Percentiles rank a stretch among this genome's conserved stretches.
phyloP scores from a whole-genome alignment of 352 stramenopile genomes.

The Peronospora belbahrii region DNA sequence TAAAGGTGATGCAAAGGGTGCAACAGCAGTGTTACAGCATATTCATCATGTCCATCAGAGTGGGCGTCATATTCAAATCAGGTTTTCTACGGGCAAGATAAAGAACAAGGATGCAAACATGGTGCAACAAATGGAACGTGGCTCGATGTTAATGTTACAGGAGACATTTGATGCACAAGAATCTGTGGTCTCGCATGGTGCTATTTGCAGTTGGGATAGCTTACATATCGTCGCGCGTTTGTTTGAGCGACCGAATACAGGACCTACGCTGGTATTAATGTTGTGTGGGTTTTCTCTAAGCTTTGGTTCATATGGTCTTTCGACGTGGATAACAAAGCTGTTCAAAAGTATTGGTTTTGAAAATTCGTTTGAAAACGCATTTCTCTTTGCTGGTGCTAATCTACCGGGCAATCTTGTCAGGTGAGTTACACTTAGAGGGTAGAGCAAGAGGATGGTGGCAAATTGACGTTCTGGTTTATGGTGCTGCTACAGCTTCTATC shows the following conservation, averaged over 20 bases:
- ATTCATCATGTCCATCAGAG: constrained; percentile 51
- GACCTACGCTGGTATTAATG: constrained; percentile 57
- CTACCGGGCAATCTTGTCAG: constrained; percentile 87
- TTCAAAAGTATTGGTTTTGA: constrained; percentile 84
- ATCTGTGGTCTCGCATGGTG: not conserved
- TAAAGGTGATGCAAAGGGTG: constrained; percentile 45
- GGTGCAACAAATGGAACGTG: constrained; percentile 11
- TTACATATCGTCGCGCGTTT: constrained; percentile 36
- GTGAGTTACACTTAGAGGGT: constrained; percentile 15
- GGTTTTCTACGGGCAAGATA: constrained; percentile 50
- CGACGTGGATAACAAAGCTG: constrained; percentile 91
- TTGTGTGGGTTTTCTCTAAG: constrained; percentile 60
- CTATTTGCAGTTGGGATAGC: constrained; percentile 56
- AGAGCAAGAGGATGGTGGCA: not conserved
- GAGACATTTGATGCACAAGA: constrained; percentile 1
- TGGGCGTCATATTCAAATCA: constrained; percentile 46
- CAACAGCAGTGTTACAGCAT: constrained; percentile 50
- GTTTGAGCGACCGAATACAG: constrained; percentile 37
- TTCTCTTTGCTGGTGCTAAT: constrained; percentile 88
- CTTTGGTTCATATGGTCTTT: constrained; percentile 89
- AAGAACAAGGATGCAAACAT: constrained; percentile 13
- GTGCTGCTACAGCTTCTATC: constrained; percentile 35
- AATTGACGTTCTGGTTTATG: not conserved
- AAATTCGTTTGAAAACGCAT: constrained; percentile 88
- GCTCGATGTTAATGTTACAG: not conserved